Percentiles rank a stretch among this genome's conserved stretches.
These are phyloP conservation scores for Alternaria longipes DNA, from an alignment of 2,329 filamentous ascomycete genomes.

Conservation along the genomic window DNA sequence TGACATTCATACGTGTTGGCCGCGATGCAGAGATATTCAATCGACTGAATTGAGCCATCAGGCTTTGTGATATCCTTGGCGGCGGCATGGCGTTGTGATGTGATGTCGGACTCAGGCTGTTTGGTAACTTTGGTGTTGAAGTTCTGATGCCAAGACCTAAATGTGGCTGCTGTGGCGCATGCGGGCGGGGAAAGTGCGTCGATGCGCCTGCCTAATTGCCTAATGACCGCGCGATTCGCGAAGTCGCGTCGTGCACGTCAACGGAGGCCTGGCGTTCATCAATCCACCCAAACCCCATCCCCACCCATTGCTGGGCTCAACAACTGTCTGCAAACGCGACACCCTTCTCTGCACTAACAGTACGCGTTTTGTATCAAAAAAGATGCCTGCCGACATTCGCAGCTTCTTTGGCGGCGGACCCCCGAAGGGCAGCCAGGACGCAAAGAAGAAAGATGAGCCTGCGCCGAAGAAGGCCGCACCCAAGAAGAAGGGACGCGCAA, in stretches of 20 bases:
- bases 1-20: constrained; percentile 34
- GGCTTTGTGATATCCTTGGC: constrained; percentile 48
- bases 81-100: constrained; percentile 50
- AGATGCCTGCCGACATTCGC: constrained; percentile 93
- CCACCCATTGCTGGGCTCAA: constrained; percentile 5
- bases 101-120: constrained; percentile 5
- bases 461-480: constrained; percentile 48
- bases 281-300: constrained; percentile 8
- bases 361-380: background rate
- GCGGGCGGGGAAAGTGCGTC: constrained; percentile 19
- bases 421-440: constrained; percentile 63
- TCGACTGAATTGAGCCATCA: constrained; percentile 46
- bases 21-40: constrained; percentile 38
- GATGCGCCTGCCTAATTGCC: constrained; percentile 20
- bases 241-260: constrained; percentile 32
- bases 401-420: constrained; percentile 84
- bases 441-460: constrained; percentile 44
- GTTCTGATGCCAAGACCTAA: constrained; percentile 39
- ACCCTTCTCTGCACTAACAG: background rate
- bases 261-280: constrained; percentile 14
- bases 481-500: constrained; percentile 55
- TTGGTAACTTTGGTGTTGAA: constrained; percentile 20
- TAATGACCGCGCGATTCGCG: constrained; percentile 19
- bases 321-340: background rate
- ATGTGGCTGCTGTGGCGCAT: constrained; percentile 17